These are phyloP conservation scores for Euphorbia celastroides DNA, from an alignment of 441 rosid genomes.

Conservation along the genomic window DNA sequence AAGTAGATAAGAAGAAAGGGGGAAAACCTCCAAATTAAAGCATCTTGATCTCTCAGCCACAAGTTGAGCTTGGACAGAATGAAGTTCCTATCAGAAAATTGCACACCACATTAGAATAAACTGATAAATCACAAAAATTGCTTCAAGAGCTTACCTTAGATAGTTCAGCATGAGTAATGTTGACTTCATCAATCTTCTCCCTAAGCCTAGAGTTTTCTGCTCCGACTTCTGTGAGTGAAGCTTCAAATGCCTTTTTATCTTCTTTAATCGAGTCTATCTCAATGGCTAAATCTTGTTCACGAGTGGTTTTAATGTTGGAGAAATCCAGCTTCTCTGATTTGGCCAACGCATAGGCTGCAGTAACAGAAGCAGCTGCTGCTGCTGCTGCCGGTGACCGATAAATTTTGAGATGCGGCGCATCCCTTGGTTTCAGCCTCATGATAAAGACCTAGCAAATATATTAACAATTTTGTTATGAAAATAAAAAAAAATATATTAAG, in stretches of 20 bases:
- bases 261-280: conserved; percentile 56
- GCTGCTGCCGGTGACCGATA: conserved; percentile 95
- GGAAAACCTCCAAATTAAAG: conserved; percentile 80
- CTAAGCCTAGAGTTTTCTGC: conserved; percentile 53
- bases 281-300: conserved; percentile 33
- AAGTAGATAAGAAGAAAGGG: not conserved
- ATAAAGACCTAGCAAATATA: conserved; percentile 51
- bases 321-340: conserved; percentile 73
- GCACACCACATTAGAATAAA: conserved; percentile 15
- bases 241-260: conserved; percentile 57
- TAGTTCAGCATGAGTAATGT: conserved; percentile 58
- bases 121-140: not conserved
- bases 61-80: conserved; percentile 85
- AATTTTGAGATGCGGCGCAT: conserved; percentile 63
- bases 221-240: conserved; percentile 47
- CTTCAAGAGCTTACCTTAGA: conserved; percentile 44
- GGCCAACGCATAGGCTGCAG: conserved; percentile 90
- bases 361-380: conserved; percentile 96
- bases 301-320: conserved; percentile 32
- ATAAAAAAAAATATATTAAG: conserved; percentile 6
- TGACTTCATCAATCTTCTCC: conserved; percentile 72
- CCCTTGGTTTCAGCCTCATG: conserved; percentile 70
- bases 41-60: conserved; percentile 94
- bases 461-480: conserved; percentile 15
- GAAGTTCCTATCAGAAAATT: conserved; percentile 48